phyloP scores from a whole-genome alignment of 257 asterid genomes.

The Mentha longifolia region DNA sequence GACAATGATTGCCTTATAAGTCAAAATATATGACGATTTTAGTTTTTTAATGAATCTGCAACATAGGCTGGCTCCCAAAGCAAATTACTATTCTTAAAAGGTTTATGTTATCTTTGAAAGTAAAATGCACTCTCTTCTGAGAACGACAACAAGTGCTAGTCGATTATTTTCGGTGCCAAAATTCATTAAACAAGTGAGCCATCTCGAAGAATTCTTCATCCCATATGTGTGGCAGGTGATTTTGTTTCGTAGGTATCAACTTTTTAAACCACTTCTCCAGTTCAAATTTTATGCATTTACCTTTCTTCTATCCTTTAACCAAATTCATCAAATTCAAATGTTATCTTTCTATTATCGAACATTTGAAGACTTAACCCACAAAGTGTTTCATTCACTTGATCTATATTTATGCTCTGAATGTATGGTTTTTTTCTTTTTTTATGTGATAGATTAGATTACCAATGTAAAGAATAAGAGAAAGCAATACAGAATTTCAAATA shows the following conservation, averaged over 20 bases:
- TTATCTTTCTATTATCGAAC: not conserved
- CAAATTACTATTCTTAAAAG: too few relatives aligned
- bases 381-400: slow-evolving; percentile 33
- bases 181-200: slow-evolving; percentile 99
- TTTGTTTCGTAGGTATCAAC: slow-evolving; percentile 66
- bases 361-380: not conserved
- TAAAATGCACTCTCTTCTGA: too few relatives aligned
- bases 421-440: slow-evolving; percentile 27
- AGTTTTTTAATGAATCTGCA: too few relatives aligned
- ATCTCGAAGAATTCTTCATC: slow-evolving; percentile 91
- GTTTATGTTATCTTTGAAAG: too few relatives aligned
- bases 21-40: too few relatives aligned
- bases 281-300: not conserved
- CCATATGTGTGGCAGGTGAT: slow-evolving; percentile 94
- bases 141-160: too few relatives aligned
- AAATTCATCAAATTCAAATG: not conserved
- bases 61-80: too few relatives aligned
- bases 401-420: slow-evolving; percentile 30
- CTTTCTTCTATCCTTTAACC: not conserved
- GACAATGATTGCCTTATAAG: too few relatives aligned
- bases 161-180: too few relatives aligned
- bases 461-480: slow-evolving; percentile 34
- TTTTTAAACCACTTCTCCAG: not conserved
- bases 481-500: too few relatives aligned
- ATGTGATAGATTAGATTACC: not conserved